A percentile compares a stretch with the other conserved stretches of the same genome.
Evolutionary conservation across 768 basidiomycete species (phyloP).

Genomic region (Crepidotus variabilis): DNA sequence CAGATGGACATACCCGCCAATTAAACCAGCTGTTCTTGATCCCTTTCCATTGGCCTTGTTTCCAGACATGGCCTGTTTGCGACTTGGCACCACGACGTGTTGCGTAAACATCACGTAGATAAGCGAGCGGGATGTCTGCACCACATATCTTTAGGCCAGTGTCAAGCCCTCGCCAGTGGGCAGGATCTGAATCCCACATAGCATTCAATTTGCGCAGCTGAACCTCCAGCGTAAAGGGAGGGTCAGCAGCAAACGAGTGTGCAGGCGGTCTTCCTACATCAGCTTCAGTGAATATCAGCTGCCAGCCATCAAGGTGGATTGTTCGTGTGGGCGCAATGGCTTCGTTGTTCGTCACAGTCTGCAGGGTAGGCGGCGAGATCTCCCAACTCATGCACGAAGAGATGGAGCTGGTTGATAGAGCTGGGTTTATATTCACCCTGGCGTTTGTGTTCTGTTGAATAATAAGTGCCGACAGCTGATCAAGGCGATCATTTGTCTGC

Average conservation of each 20-base stretch:
- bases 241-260: constrained; percentile 16
- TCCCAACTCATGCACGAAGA: no score
- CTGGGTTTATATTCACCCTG: no score
- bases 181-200: constrained; percentile 24
- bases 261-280: constrained; percentile 21
- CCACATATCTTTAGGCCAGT: constrained; percentile 18
- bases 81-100: neutral
- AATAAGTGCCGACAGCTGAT: no score
- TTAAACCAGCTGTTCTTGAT: constrained; percentile 20
- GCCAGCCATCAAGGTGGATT: no score
- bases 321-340: no score
- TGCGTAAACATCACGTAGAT: constrained; percentile 20
- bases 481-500: no score
- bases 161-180: constrained; percentile 14
- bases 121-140: constrained; percentile 16
- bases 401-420: no score
- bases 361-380: no score
- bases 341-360: no score
- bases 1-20: constrained; percentile 21
- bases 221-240: constrained; percentile 1
- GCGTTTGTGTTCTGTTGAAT: no score
- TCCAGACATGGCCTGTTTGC: constrained; percentile 7
- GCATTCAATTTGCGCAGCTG: constrained; percentile 8
- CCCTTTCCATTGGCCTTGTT: constrained; percentile 18
- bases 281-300: constrained; percentile 9